phyloP scores from a whole-genome alignment of 1,284 basidiomycete genomes.

The Neonothopanus nambi region DNA sequence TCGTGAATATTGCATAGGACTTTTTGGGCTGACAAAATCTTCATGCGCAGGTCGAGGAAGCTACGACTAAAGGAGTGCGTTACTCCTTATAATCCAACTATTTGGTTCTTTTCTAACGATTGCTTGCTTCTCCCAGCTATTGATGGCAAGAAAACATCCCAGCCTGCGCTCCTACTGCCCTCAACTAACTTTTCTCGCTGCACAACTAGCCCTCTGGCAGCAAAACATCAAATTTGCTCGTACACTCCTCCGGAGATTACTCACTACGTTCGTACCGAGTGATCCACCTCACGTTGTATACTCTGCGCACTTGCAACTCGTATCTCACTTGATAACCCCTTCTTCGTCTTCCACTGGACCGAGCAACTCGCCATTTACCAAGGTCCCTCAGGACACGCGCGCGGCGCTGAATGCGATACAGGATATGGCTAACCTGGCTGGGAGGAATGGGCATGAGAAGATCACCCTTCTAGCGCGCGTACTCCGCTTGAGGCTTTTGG shows the following conservation, averaged over 20 bases:
- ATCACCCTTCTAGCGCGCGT: constrained; percentile 48
- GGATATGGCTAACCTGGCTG: constrained; percentile 41
- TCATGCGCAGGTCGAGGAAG: constrained; percentile 44
- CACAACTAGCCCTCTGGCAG: constrained; percentile 52
- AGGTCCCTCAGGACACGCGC: constrained; percentile 34
- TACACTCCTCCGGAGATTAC: constrained; percentile 51
- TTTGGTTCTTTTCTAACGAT: background rate
- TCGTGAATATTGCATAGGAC: background rate
- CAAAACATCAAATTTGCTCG: constrained; percentile 61
- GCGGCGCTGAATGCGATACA: constrained; percentile 45
- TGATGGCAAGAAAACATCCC: constrained; percentile 67
- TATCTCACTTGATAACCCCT: constrained; percentile 40
- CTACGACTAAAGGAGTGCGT: constrained; percentile 50
- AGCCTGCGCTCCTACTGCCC: constrained; percentile 58
- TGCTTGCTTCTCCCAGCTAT: constrained; percentile 39
- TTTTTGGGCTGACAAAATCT: background rate
- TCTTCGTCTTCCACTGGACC: constrained; percentile 9
- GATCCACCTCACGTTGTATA: constrained; percentile 58
- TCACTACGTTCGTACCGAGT: constrained; percentile 45
- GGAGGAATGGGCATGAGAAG: constrained; percentile 39
- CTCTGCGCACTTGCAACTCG: constrained; percentile 51
- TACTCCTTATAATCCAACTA: background rate
- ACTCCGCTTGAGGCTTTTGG: constrained; percentile 51
- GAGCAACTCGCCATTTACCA: constrained; percentile 14
- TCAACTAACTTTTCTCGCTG: constrained; percentile 58